These are phyloP conservation scores for Sedum album DNA, from an alignment of 164 flowering plant genomes.

Conservation along the genomic window DNA sequence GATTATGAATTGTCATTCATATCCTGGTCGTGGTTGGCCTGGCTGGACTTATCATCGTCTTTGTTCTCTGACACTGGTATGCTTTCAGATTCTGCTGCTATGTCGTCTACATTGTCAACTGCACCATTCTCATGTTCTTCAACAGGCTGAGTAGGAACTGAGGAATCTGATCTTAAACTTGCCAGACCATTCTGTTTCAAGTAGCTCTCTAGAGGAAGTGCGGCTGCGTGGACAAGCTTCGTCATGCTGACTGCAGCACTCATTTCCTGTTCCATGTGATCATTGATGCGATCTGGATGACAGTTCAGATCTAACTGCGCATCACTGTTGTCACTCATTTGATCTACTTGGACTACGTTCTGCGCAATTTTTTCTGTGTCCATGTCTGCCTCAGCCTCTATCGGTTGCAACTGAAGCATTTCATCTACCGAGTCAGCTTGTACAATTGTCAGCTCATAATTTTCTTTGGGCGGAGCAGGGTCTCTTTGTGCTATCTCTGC, in stretches of 20 bases:
- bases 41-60: background rate
- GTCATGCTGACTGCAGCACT: conserved; percentile 20
- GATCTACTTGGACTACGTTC: conserved; percentile 12
- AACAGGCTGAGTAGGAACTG: background rate
- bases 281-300: conserved; percentile 36
- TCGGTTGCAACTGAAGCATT: conserved; percentile 9
- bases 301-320: conserved; percentile 45
- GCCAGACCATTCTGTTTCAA: conserved; percentile 17
- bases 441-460: background rate
- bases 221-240: conserved; percentile 25
- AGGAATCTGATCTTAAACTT: conserved; percentile 13
- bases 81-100: background rate
- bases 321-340: conserved; percentile 21
- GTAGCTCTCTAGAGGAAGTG: conserved; percentile 21
- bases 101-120: conserved; percentile 24
- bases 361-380: background rate
- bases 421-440: conserved; percentile 14
- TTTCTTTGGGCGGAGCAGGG: conserved; percentile 3
- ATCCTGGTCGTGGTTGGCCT: background rate
- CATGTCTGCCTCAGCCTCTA: conserved; percentile 15
- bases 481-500: conserved; percentile 25
- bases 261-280: conserved; percentile 16
- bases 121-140: background rate
- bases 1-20: background rate
- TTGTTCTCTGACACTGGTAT: background rate